A percentile compares a stretch with the other conserved stretches of the same genome.
Conservation (phyloP, 148 eudicot genomes). For the Vaccinium darrowii region DNA sequence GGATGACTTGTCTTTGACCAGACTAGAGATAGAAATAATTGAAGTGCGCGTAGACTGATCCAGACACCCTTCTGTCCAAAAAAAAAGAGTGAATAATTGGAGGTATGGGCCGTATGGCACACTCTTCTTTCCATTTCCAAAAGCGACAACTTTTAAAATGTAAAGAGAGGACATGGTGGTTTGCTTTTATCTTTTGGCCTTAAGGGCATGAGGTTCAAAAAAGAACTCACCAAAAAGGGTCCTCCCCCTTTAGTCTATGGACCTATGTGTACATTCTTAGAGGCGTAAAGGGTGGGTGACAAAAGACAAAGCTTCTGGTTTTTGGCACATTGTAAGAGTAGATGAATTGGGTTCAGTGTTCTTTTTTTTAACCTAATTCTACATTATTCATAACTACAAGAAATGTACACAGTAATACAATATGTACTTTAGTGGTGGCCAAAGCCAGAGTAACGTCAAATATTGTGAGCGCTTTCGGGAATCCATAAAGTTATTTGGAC, state of each 20-base stretch:
- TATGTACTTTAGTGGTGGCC: too few relatives aligned
- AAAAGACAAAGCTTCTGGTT: background rate
- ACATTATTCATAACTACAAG: background rate
- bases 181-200: background rate
- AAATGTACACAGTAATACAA: too few relatives aligned
- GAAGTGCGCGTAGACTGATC: too few relatives aligned
- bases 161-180: constrained; percentile 5
- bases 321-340: background rate
- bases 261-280: background rate
- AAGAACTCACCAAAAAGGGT: background rate
- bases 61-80: too few relatives aligned
- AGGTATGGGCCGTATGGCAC: background rate
- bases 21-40: too few relatives aligned
- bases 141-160: background rate
- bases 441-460: too few relatives aligned
- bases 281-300: background rate
- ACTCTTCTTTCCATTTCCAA: constrained; percentile 10
- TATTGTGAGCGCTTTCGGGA: background rate
- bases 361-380: background rate
- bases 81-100: background rate
- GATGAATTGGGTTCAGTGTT: background rate
- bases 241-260: background rate
- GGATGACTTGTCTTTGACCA: too few relatives aligned
- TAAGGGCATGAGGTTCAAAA: background rate
- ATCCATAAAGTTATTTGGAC: background rate